These are phyloP conservation scores for Microdochium paspali DNA, from an alignment of 2,329 filamentous ascomycete species.

Conservation along the genomic window DNA sequence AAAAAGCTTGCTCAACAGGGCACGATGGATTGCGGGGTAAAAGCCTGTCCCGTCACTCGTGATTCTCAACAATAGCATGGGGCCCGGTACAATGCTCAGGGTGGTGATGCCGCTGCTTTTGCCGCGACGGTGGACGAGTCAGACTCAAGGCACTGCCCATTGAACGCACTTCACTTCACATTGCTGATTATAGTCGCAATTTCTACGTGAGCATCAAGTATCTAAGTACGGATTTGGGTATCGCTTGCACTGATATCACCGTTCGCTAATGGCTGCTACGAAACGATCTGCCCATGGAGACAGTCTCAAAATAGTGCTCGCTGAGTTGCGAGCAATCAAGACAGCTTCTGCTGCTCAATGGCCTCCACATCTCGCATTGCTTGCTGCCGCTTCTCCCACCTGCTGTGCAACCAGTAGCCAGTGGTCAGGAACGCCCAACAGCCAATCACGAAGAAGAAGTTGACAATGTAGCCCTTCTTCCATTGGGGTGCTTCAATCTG, in stretches of 20 bases:
- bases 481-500: constrained; percentile 10
- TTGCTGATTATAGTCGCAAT: no score
- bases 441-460: constrained; percentile 3
- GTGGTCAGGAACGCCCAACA: constrained; percentile 5
- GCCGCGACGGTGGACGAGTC: no score
- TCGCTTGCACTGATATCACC: no score
- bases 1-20: background rate
- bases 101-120: no score
- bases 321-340: background rate
- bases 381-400: constrained; percentile 4
- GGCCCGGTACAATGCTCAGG: no score
- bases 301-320: no score
- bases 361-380: background rate
- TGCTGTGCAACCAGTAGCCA: constrained; percentile 4
- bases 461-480: constrained; percentile 13
- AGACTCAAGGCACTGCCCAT: no score
- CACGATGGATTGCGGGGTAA: background rate
- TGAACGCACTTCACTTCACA: no score
- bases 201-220: no score
- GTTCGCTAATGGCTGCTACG: no score
- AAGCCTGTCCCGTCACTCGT: background rate
- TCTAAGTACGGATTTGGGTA: no score
- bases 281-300: no score
- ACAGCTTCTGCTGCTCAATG: background rate
- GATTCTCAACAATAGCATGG: background rate